Base-by-base conservation (phyloP, 805 yeast species). In the Lipomyces japonicus region DNA sequence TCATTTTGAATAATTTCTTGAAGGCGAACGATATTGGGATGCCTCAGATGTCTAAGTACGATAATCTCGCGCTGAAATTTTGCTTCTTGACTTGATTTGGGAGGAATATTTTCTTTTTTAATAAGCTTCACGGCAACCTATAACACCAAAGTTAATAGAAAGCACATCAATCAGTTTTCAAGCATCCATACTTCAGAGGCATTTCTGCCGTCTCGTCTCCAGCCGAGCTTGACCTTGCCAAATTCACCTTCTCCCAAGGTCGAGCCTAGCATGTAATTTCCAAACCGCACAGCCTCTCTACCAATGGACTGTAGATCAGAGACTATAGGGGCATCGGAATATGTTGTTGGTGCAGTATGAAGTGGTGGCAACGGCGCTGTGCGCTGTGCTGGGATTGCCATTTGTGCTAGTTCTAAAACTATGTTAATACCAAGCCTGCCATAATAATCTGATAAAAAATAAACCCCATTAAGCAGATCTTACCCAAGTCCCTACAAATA, bases 201-300 rank as follows among this genome's bases (percentile, higher is more conserved):
- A 47, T 46, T 60, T 28, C 62, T 59, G 18, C 88, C 89, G 61
- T 82, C 90, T 65, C 86, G 86, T 53, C 95, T 76, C 97, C 97
- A 91, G 12, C 97, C 97, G 21, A 93, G 74, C 66, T 91, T 93
- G 51, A 93, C 98, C 68, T 93, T 91, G 51, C 98, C 98, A 68
- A 93, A 93, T 65, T 93, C 98, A 42, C 98, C 98, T 70, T 93
- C 96, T 30, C 98, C 98, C 12, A 93, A 71, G 0, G 98, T 91
- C 12, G 95, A 82, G 2, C 97, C 98, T 5, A 93, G 75, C 21
- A 86, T 79, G 63, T 90, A 93, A 12, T 86, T 81, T 23, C 98
- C 98, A 65, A 93, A 90, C 35, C 95, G 38, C 22, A 46, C 50
- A 10, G 50, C 50, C 42, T 53, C 53, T 32, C 49, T 42, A 37